Evolutionary conservation across 805 yeast genomes (phyloP).

Genomic region (Barnettozyma botsteinii): DNA sequence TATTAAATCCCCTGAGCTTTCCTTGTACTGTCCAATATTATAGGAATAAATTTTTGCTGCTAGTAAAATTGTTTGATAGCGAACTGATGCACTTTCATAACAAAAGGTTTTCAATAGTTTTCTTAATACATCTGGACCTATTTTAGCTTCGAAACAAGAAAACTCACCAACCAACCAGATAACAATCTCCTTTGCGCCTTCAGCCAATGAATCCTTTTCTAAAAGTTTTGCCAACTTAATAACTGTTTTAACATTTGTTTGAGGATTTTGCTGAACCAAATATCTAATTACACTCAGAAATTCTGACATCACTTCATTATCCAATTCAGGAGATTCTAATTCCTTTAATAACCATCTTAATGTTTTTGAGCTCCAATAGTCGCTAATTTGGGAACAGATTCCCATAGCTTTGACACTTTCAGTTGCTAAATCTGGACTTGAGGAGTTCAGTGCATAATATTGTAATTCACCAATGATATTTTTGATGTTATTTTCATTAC

Average conservation of each 20-base stretch:
- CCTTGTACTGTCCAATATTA: constrained; percentile 40
- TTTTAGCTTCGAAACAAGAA: constrained; percentile 36
- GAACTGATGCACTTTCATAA: constrained; percentile 48
- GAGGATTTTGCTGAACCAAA: constrained; percentile 59
- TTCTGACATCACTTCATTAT: constrained; percentile 45
- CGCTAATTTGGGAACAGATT: constrained; percentile 44
- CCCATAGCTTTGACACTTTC: constrained; percentile 61
- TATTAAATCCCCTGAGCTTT: constrained; percentile 18
- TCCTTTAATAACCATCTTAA: constrained; percentile 60
- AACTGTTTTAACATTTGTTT: constrained; percentile 48
- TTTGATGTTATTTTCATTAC: constrained; percentile 46
- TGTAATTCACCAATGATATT: constrained; percentile 57
- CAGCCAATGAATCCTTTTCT: constrained; percentile 24
- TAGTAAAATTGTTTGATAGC: constrained; percentile 64
- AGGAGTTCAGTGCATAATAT: constrained; percentile 39
- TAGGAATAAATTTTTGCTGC: constrained; percentile 67
- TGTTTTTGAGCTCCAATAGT: constrained; percentile 46
- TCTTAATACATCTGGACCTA: constrained; percentile 77
- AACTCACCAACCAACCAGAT: constrained; percentile 92
- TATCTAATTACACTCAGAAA: constrained; percentile 67
- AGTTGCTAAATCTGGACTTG: constrained; percentile 26
- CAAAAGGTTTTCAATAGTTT: constrained; percentile 47
- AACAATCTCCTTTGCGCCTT: constrained; percentile 70
- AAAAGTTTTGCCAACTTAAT: constrained; percentile 41
- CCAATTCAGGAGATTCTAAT: constrained; percentile 28